A percentile compares a stretch with the other conserved stretches of the same genome.
Conservation (phyloP, 768 basidiomycete genomes). For the Auriculariales sp. region DNA sequence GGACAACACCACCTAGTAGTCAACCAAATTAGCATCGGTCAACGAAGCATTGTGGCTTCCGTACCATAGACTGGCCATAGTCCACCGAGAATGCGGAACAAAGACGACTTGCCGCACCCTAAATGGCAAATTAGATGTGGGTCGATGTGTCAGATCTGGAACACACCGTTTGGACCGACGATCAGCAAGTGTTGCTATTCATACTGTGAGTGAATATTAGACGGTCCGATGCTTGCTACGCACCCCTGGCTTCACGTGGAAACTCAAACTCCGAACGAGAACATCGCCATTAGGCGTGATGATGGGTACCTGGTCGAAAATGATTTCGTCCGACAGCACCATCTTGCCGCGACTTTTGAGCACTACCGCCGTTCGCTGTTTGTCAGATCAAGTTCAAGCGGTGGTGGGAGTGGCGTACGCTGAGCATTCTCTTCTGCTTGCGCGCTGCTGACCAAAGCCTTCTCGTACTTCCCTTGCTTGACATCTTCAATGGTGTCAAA, state of each 20-base stretch:
- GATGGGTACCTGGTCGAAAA: constrained; percentile 87
- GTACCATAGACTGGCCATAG: constrained; percentile 79
- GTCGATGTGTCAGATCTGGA: background rate
- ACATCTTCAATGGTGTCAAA: constrained; percentile 87
- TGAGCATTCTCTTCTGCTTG: constrained; percentile 56
- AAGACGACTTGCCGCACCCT: constrained; percentile 80
- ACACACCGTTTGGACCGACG: constrained; percentile 80
- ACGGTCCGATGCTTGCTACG: constrained; percentile 12
- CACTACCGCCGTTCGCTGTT: constrained; percentile 34
- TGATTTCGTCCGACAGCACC: constrained; percentile 76
- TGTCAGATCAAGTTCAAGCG: background rate
- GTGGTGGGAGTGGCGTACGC: background rate
- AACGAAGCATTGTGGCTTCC: constrained; percentile 11
- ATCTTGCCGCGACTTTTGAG: constrained; percentile 65
- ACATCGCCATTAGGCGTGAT: constrained; percentile 94
- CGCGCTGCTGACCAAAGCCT: constrained; percentile 68
- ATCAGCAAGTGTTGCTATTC: constrained; percentile 80
- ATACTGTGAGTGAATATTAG: constrained; percentile 8
- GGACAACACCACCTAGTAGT: constrained; percentile 49
- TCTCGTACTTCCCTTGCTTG: constrained; percentile 71
- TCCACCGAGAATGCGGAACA: constrained; percentile 93
- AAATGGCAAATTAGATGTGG: constrained; percentile 1
- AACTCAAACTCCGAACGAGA: constrained; percentile 69
- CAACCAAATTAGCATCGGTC: background rate
- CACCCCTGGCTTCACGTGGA: constrained; percentile 80